Evolutionary conservation across 192 early-diverging fungal genomes (phyloP), one percentile per base, ranked within the genome.

Genomic region (Backusella psychrophila): DNA sequence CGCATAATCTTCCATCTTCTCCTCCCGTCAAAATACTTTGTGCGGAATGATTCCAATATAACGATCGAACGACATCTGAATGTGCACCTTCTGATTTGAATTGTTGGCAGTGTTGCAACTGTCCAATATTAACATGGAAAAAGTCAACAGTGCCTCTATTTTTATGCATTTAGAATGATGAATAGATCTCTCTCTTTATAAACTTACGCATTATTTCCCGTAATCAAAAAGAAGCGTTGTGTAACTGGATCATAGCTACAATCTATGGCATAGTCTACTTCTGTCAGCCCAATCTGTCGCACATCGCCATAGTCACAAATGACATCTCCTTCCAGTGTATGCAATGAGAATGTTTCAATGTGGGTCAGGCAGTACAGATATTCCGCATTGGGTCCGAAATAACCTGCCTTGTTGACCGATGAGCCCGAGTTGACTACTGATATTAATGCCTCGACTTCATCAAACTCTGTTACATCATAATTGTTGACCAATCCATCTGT

Each of bases 361-460:
- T 98, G 96, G 35, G 92, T 97, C 14, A 94, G 81, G 49, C 88
- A 89, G 75, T 95, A 99, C 7, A 98, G 72, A 81, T 95, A 98
- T 84, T 98, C 95, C n/a, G 87, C 86, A 9, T 80, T 79, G 1
- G 96, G 95, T 15, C 98, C 98, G 84, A 98, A 98, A 83, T 93
- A 99, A 4, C 97, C 97, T 72, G 92, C 81, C 73, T 88, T 91
- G 78, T 89, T 88, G n/a, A 99, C 87, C 6, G 94, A 94, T 17
- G 95, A 90, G 17, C 87, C 87, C 4, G 92, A 92, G 69, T 97
- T 97, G 19, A 96, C 89, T 1, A 94, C 94, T 38, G 90, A 89
- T 65, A 94, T 75, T 5, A 99, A 76, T 1, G 91, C 94, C 44
- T 99, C 97, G 44, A 98, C 97, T 81, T 99, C 96, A 26, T 96